Conservation (phyloP, 768 basidiomycete species). For the Termitomyces sp. region DNA sequence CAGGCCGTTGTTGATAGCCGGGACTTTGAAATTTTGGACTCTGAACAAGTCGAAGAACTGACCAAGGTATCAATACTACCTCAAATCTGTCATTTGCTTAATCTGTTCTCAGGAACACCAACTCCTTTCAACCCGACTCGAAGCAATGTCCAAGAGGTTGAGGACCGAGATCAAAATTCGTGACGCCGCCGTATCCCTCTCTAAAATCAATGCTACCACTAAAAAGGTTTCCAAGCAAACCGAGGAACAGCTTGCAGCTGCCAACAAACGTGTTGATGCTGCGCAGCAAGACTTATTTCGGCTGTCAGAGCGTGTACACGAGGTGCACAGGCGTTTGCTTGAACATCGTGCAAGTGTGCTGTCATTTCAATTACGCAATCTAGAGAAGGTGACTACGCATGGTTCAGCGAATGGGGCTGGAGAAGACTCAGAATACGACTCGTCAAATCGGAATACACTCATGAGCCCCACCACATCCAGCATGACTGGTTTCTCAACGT, state of each 20-base stretch:
- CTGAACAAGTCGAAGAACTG: constrained; percentile 43
- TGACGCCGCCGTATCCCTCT: constrained; percentile 74
- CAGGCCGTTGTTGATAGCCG: constrained; percentile 93
- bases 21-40: constrained; percentile 67
- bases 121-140: constrained; percentile 57
- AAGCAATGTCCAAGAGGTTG: constrained; percentile 68
- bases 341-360: constrained; percentile 85
- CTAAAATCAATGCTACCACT: constrained; percentile 57
- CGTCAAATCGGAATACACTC: constrained; percentile 43
- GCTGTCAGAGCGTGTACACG: constrained; percentile 57
- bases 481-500: constrained; percentile 32
- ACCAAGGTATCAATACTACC: constrained; percentile 33
- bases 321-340: constrained; percentile 58
- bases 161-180: constrained; percentile 82
- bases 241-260: constrained; percentile 63
- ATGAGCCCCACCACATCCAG: constrained; percentile 45
- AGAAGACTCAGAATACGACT: constrained; percentile 50
- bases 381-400: constrained; percentile 45
- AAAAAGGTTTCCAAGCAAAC: constrained; percentile 60
- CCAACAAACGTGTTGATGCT: constrained; percentile 66
- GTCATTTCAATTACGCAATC: constrained; percentile 57
- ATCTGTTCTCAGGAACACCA: constrained; percentile 60
- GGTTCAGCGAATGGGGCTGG: constrained; percentile 16
- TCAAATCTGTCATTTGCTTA: constrained; percentile 4
- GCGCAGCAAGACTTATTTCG: constrained; percentile 70